Percentiles rank a stretch among this genome's conserved stretches.
phyloP scores from a whole-genome alignment of 2,329 filamentous ascomycete species.

The Ceratocystis lukuohia region DNA sequence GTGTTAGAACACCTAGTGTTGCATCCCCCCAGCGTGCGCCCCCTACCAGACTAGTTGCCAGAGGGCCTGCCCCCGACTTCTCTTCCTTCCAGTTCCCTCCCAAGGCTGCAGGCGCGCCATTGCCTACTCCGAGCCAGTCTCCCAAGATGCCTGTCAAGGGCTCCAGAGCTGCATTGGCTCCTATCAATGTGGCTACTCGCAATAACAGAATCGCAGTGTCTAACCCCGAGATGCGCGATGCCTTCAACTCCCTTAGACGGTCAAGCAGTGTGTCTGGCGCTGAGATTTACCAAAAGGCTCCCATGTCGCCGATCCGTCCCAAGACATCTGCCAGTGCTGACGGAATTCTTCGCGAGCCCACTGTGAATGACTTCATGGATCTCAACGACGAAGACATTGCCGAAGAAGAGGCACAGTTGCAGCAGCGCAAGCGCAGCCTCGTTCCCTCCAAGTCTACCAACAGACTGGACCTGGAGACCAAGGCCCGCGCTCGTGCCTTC shows the following conservation, averaged over 20 bases:
- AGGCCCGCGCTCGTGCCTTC: slow-evolving; percentile 9
- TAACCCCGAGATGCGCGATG: slow-evolving; percentile 11
- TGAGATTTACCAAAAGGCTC: slow-evolving; percentile 8
- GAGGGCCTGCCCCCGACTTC: slow-evolving; percentile 17
- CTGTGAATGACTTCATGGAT: slow-evolving; percentile 39
- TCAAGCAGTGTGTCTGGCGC: slow-evolving; percentile 16
- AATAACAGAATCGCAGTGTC: slow-evolving; percentile 5
- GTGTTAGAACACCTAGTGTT: neutral
- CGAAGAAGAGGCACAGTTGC: slow-evolving; percentile 26
- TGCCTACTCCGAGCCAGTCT: slow-evolving; percentile 12
- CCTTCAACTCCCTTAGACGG: slow-evolving; percentile 11
- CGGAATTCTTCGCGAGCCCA: slow-evolving; percentile 36
- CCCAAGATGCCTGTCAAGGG: slow-evolving; percentile 13
- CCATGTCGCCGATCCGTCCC: slow-evolving; percentile 2
- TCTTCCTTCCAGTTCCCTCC: slow-evolving; percentile 15
- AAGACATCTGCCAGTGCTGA: slow-evolving; percentile 17
- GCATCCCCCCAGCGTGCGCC: slow-evolving; percentile 4
- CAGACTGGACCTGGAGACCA: slow-evolving; percentile 8
- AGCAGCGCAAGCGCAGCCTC: slow-evolving; percentile 15
- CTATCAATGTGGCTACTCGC: neutral
- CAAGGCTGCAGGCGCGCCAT: slow-evolving; percentile 1
- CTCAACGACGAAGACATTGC: slow-evolving; percentile 47
- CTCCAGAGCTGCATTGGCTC: neutral
- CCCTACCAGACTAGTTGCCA: slow-evolving; percentile 10
- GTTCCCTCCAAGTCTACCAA: slow-evolving; percentile 4